Percentiles rank a stretch among this genome's conserved stretches.
These are phyloP conservation scores for Trichomonas vaginalis DNA, from an alignment of 208 protist genomes.

Conservation along the genomic window DNA sequence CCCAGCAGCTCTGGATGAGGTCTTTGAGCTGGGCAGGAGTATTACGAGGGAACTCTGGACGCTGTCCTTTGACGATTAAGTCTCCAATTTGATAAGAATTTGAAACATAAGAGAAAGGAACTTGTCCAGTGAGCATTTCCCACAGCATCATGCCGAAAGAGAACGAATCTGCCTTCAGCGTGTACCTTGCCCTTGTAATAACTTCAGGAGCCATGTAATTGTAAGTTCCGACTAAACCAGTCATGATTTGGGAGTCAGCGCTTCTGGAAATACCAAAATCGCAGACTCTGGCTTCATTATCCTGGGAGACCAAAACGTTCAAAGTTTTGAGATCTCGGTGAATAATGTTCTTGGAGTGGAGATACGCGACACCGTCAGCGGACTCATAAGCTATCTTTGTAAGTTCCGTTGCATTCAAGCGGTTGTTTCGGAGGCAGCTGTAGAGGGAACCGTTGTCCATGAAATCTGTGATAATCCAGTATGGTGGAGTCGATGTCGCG, in stretches of 20 bases:
- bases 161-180: background rate
- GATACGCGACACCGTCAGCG: background rate
- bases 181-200: background rate
- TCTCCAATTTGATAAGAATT: background rate
- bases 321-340: background rate
- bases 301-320: background rate
- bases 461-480: background rate
- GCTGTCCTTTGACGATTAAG: background rate
- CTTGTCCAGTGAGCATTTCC: background rate
- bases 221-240: background rate
- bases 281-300: background rate
- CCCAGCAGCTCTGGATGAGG: background rate
- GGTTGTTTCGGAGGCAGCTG: background rate
- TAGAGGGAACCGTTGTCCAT: background rate
- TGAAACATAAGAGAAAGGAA: background rate
- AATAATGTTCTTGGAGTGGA: background rate
- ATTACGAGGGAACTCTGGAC: background rate
- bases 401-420: background rate
- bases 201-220: conserved; percentile 14
- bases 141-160: background rate
- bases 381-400: background rate
- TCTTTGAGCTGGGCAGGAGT: background rate
- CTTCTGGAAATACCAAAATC: background rate
- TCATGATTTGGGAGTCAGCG: background rate
- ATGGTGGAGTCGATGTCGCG: background rate